Evolutionary conservation across 352 stramenopile genomes (phyloP), one percentile per base, ranked within the genome.

Genomic region (Phytophthora syringae): DNA sequence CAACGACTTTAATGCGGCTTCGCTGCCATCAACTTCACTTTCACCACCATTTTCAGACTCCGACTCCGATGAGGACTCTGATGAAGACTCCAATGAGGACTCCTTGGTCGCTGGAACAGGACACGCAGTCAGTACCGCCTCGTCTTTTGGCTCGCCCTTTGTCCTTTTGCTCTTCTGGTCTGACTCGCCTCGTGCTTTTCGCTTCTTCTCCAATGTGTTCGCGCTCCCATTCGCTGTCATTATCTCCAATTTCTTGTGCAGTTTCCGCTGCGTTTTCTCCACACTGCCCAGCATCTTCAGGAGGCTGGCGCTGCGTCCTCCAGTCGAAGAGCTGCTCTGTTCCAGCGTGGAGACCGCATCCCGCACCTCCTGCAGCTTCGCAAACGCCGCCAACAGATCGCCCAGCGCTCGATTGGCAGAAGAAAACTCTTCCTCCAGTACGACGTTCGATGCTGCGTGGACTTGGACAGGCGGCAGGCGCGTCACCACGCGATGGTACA

Each of bases 291-390:
- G 32, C 12, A 24, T 5, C 16, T 27, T 12, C 16, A 48, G 7
- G 5, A 66, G 13, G 21, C 58, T 48, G n/a, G 42, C 24, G 18
- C 34, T 56, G 44, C 44, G 44, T 12, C 44, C 55, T 16, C 21
- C 32, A 16, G 39, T 32, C n/a, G 57, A 50, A 16, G 12, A 13
- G 36, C 20, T 49, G 16, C 15, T 43, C 5, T 53, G 58, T 28
- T 66, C 39, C 39, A 66, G 39, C 48, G 62, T 37, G 4, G 52
- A 51, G 20, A 67, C 60, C 6, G 60, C 60, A 20, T 51, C 43
- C 16, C 43, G 52, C 16, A 68, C 25, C 44, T 68, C 60, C 44
- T 47, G 25, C 52, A 68, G 44, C 28, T 57, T 62, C 20, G 20
- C 24, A 10, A 68, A 57, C 2, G 60, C 51, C 22, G 48, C 25